Evolutionary conservation across 208 protist genomes (phyloP).

Genomic region (Trypanosoma brucei): DNA sequence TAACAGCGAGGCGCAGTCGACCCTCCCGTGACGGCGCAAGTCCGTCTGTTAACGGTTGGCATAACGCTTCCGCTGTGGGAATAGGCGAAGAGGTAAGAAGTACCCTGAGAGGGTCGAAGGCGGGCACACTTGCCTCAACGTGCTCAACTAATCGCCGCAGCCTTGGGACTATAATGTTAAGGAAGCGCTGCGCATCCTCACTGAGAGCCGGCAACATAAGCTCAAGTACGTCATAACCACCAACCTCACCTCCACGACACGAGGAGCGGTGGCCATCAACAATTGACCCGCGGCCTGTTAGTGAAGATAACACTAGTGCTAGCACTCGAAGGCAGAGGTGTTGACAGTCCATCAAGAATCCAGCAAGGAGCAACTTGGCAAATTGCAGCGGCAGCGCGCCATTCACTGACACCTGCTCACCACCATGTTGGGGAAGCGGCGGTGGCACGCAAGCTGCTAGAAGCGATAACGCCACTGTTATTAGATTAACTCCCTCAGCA

Average conservation of each 20-base stretch:
- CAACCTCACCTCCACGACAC: neutral
- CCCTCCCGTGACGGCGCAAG: slow-evolving; percentile 2
- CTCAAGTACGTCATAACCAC: slow-evolving; percentile 19
- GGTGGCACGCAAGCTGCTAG: slow-evolving; percentile 39
- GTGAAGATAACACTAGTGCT: slow-evolving; percentile 18
- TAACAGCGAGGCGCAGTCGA: slow-evolving; percentile 19
- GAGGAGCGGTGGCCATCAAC: neutral
- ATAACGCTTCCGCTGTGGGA: neutral
- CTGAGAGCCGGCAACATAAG: slow-evolving; percentile 7
- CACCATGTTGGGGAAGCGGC: neutral
- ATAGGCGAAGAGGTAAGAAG: neutral
- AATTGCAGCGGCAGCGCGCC: slow-evolving; percentile 57
- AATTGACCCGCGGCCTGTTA: neutral
- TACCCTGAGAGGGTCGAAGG: neutral
- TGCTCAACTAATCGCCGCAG: neutral
- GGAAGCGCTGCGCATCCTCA: neutral
- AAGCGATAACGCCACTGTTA: slow-evolving; percentile 23
- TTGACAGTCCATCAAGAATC: slow-evolving; percentile 38
- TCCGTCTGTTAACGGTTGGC: slow-evolving; percentile 3
- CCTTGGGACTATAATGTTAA: slow-evolving; percentile 3
- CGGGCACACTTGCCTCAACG: neutral
- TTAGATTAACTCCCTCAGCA: slow-evolving; percentile 15
- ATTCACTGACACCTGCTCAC: neutral
- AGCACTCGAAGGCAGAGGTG: slow-evolving; percentile 15
- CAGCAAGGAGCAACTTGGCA: slow-evolving; percentile 63